Evolutionary conservation across 352 stramenopile species (phyloP), one percentile per base, ranked within the genome.

Genomic region (Globisporangium carolinianum): DNA sequence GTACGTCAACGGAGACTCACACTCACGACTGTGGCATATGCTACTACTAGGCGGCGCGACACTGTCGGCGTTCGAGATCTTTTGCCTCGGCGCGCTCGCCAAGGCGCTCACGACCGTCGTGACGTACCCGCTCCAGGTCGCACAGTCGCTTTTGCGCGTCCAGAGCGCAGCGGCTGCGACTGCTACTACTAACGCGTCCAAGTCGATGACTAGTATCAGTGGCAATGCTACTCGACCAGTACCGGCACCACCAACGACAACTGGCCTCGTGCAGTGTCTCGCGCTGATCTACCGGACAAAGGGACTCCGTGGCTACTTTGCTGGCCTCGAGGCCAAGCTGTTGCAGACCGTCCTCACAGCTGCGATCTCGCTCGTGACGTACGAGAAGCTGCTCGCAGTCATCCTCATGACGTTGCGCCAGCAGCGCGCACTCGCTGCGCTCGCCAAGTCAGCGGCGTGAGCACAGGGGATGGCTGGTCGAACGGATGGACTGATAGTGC

Each of bases 121-220:
- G 9, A 98, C 94, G 45, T 98, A 98, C 73, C 94, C 94, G 43
- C 72, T 98, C 38, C 94, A 98, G 76, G 75, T 98, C 52, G 86
- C 87, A 49, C 94, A 98, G 72, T 87, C 88, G 35, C 71, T 95
- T 39, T 78, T 98, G 71, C 79, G 93, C 46, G 62, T 94, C 58
- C 73, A 86, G 41, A 74, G 80, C 5, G 58, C 55, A 6, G 53
- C 53, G 1, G 48, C 58, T 6, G 39, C 45, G 35, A 66, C 68
- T 39, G 51, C 59, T 18, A 41, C 65, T 15, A 38, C 47, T 8
- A 8, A 8, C 7, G 7, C 39, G 39, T 43, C 39, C 7, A 32
- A 32, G 24, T 32, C 24, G 3, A 32, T 2, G 24, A 32, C 24
- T 32, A 32, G 24, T 32, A 32, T 32, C 24, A 32, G 24, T 24